Evolutionary conservation across 495 filamentous ascomycete genomes (phyloP), one percentile per base, ranked within the genome.

Genomic region (Annulohypoxylon nitens): DNA sequence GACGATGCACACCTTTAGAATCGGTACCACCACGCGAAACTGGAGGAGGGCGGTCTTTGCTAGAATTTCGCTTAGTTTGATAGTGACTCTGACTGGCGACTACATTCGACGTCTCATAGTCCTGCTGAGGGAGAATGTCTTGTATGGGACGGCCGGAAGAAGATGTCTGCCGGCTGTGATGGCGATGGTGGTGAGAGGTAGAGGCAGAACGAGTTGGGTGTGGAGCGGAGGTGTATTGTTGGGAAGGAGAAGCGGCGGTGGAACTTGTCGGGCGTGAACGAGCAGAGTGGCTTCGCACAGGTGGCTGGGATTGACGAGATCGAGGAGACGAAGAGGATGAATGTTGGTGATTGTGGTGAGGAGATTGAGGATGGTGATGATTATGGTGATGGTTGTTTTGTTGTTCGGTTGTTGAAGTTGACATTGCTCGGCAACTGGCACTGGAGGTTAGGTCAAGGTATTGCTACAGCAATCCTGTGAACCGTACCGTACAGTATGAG

Each of bases 21-120:
- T 84, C 83, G 70, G 81, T 80, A 57, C 72, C 77, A 67, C 77
- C 77, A 67, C 77, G 75, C 57, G 79, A 76, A 70, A 75, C 76
- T 47, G 73, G 74, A 54, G 77, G 77, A 68, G 81, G 80, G 25
- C 73, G 76, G 70, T 84, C 82, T 77, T 74, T 81, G 71, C 79
- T 80, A 25, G 80, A 79, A 74, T 74, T 81, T 79, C 78, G 80
- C 67, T 82, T 79, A 66, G 78, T 68, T 67, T 80, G 73, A 51
- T 81, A 70, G 51, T 80, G 77, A 47, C 76, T 37, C 47, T 80
- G 77, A 47, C 76, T 37, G 58, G 71, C 55, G 14, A 64, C 76
- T 77, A 83, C 73, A 71, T 79, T 79, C 39, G 79, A 75, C 53
- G 79, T 82, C 71, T 84, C 83, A 79, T 85, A 81, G 74, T 83